Evolutionary conservation across 495 filamentous ascomycete species (phyloP).

Genomic region (Aspergillus coremiiformis): DNA sequence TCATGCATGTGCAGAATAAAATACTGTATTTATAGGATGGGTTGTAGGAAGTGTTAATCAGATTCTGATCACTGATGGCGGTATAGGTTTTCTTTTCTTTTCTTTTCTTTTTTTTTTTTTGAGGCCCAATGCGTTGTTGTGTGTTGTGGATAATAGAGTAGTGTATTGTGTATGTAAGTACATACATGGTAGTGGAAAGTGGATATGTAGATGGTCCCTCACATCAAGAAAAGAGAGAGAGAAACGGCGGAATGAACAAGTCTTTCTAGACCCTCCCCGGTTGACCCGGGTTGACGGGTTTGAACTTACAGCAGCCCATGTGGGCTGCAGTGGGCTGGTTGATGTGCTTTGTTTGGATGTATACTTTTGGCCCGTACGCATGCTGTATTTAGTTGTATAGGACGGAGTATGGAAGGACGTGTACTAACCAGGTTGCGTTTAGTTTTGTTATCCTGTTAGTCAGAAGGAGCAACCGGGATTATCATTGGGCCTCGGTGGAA

Average conservation of each 20-base stretch:
- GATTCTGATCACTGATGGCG: background rate
- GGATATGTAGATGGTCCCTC: constrained; percentile 6
- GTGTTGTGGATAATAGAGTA: constrained; percentile 1
- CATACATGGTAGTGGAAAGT: constrained; percentile 1
- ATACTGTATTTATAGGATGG: background rate
- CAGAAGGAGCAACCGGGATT: constrained; percentile 6
- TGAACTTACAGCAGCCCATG: constrained; percentile 13
- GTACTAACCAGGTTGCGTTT: constrained; percentile 7
- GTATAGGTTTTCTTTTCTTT: constrained; percentile 2
- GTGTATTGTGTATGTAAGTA: no score
- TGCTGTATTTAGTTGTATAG: constrained; percentile 11
- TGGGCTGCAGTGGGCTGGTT: constrained; percentile 17
- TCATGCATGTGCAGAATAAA: constrained; percentile 3
- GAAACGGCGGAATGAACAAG: background rate
- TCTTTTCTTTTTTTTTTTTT: constrained; percentile 4
- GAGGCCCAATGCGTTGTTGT: background rate
- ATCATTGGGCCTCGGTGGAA: constrained; percentile 6
- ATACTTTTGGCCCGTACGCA: constrained; percentile 1
- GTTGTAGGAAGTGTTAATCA: background rate
- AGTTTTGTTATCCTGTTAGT: constrained; percentile 15
- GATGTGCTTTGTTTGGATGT: constrained; percentile 14
- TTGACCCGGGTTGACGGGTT: constrained; percentile 23
- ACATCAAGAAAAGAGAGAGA: background rate
- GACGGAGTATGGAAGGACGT: constrained; percentile 13
- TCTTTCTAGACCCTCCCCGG: constrained; percentile 9